Conservation (phyloP, 495 filamentous ascomycete species). For the Penicillium riverlandense region DNA sequence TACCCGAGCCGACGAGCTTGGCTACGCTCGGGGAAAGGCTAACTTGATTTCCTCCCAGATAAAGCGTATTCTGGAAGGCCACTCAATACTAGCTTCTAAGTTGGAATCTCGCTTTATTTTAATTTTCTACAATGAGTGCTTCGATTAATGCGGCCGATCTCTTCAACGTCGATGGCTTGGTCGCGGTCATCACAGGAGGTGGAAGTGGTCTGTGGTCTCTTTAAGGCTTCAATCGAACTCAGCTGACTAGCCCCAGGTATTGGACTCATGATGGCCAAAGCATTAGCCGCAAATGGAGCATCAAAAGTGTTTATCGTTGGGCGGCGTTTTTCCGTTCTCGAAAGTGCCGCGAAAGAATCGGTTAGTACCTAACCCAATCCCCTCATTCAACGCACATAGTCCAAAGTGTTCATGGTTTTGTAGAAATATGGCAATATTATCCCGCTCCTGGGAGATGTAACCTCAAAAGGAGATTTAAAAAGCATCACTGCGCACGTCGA, state of each 20-base stretch:
- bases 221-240: background rate
- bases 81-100: too few species aligned
- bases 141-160: slow-evolving; percentile 22
- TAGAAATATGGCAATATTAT: slow-evolving; percentile 13
- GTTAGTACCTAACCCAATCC: too few species aligned
- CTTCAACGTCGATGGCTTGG: slow-evolving; percentile 51
- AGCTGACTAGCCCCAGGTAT: slow-evolving; percentile 39
- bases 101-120: background rate
- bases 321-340: slow-evolving; percentile 45
- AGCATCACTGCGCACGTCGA: slow-evolving; percentile 22
- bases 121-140: background rate
- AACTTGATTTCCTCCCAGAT: too few species aligned
- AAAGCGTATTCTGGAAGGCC: too few species aligned
- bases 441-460: slow-evolving; percentile 32
- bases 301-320: slow-evolving; percentile 63
- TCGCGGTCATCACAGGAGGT: slow-evolving; percentile 56
- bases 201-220: slow-evolving; percentile 39
- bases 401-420: too few species aligned
- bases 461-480: slow-evolving; percentile 30
- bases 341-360: slow-evolving; percentile 26
- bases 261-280: slow-evolving; percentile 56
- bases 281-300: slow-evolving; percentile 58
- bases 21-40: too few species aligned
- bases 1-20: too few species aligned
- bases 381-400: too few species aligned